A percentile compares a stretch with the other conserved stretches of the same genome.
Evolutionary conservation across 2,329 filamentous ascomycete species (phyloP).

Genomic region (Niveomyces coronatus): DNA sequence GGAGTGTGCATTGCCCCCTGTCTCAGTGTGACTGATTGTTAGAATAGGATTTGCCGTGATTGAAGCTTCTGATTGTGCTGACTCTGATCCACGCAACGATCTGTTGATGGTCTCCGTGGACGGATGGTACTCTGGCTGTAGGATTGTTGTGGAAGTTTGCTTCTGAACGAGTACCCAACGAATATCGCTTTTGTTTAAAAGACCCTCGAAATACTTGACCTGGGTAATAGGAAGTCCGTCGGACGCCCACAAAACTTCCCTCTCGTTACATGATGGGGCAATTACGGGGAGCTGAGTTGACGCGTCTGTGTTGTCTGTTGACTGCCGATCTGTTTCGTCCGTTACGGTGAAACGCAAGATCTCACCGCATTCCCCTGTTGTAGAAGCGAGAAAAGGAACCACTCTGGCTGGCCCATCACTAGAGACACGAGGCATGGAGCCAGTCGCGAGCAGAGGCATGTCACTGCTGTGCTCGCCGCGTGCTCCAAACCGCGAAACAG

Average conservation of each 20-base stretch:
- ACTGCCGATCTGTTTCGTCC: slow-evolving; percentile 42
- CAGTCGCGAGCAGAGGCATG: slow-evolving; percentile 40
- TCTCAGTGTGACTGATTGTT: slow-evolving; percentile 39
- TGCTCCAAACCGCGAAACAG: slow-evolving; percentile 21
- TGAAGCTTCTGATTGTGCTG: slow-evolving; percentile 30
- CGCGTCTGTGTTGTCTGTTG: slow-evolving; percentile 35
- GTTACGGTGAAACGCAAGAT: slow-evolving; percentile 45
- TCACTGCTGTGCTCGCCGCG: slow-evolving; percentile 16
- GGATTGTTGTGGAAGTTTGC: slow-evolving; percentile 38
- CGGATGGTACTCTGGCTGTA: slow-evolving; percentile 39
- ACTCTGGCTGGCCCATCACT: slow-evolving; percentile 16
- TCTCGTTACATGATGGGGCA: slow-evolving; percentile 32
- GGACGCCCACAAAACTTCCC: slow-evolving; percentile 42
- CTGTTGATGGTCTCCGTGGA: slow-evolving; percentile 21
- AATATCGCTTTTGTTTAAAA: slow-evolving; percentile 24
- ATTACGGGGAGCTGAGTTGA: slow-evolving; percentile 37
- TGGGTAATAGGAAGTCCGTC: slow-evolving; percentile 39
- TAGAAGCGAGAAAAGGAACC: slow-evolving; percentile 34
- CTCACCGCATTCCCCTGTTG: slow-evolving; percentile 47
- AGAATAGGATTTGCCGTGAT: slow-evolving; percentile 47
- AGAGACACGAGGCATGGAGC: slow-evolving; percentile 38
- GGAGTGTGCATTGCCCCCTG: slow-evolving; percentile 44
- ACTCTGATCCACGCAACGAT: neutral
- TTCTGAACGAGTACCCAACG: slow-evolving; percentile 47
- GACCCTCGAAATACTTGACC: slow-evolving; percentile 37